These are phyloP conservation scores for Alternaria sp. DNA, from an alignment of 2,329 filamentous ascomycete species.

Conservation along the genomic window DNA sequence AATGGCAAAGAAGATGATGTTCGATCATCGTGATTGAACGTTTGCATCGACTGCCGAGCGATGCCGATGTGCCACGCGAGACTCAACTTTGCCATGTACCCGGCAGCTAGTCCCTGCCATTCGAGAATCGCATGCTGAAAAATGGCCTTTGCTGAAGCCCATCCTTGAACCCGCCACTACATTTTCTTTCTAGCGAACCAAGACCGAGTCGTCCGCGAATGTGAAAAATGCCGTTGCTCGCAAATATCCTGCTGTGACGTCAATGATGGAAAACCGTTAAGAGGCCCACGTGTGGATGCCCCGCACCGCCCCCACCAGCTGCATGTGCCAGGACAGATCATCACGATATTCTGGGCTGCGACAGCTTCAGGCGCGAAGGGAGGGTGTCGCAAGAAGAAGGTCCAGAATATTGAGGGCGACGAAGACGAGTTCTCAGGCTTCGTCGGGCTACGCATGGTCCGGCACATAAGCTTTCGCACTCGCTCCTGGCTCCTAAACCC, in stretches of 20 bases:
- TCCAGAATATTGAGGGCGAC: not conserved
- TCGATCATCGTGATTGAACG: conserved; percentile 14
- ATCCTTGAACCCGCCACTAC: not conserved
- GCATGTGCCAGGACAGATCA: not conserved
- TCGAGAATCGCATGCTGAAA: conserved; percentile 36
- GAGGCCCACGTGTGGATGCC: conserved; percentile 4
- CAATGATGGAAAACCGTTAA: not conserved
- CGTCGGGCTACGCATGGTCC: not conserved
- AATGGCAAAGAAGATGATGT: conserved; percentile 20
- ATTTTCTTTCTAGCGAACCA: not conserved
- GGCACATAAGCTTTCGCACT: not conserved
- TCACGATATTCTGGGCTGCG: not conserved
- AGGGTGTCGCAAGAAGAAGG: not conserved
- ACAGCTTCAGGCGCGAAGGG: not conserved
- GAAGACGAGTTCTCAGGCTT: not conserved
- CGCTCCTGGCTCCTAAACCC: not conserved
- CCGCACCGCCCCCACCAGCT: conserved; percentile 4
- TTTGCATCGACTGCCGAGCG: conserved; percentile 23
- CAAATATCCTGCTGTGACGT: conserved; percentile 3
- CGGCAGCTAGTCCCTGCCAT: conserved; percentile 8
- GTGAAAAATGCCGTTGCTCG: not conserved
- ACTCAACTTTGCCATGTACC: conserved; percentile 27
- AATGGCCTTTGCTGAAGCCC: conserved; percentile 7
- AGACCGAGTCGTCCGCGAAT: not conserved
- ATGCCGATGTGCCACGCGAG: conserved; percentile 25